Conservation (phyloP, 1,139 yeast species). For the Arxiozyma bovina region DNA sequence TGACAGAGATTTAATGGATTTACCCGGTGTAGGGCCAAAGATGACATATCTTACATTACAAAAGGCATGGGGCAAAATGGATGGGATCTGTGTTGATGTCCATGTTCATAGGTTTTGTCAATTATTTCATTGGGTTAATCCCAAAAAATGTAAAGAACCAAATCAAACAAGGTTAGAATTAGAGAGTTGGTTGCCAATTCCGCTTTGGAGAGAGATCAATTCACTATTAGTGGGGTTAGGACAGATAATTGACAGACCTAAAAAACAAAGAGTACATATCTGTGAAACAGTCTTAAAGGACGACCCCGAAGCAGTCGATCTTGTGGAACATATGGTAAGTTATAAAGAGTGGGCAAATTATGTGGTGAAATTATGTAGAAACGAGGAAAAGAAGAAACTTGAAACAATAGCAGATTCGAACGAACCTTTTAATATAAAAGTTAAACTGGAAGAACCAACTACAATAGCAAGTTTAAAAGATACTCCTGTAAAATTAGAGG, state of each 20-base stretch:
- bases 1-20: constrained; percentile 51
- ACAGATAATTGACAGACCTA: constrained; percentile 74
- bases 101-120: constrained; percentile 78
- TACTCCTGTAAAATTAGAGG: not conserved
- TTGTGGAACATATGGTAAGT: constrained; percentile 8
- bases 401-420: not conserved
- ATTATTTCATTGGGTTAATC: constrained; percentile 71
- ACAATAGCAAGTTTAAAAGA: not conserved
- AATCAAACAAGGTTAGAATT: constrained; percentile 64
- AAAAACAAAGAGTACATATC: constrained; percentile 27
- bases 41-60: constrained; percentile 83
- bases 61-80: constrained; percentile 65
- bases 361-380: constrained; percentile 5
- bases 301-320: constrained; percentile 5
- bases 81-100: constrained; percentile 91
- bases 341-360: constrained; percentile 11
- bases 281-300: constrained; percentile 1
- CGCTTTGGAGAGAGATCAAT: constrained; percentile 75
- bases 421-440: not conserved
- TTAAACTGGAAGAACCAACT: constrained; percentile 2
- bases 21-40: constrained; percentile 95
- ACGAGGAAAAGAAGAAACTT: not conserved
- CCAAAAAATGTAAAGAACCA: constrained; percentile 49
- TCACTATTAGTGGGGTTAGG: constrained; percentile 90
- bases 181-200: constrained; percentile 65